A percentile compares a stretch with the other conserved stretches of the same genome.
Conservation (phyloP, 2,329 filamentous ascomycete species). For the Fusarium neocosmosporiellum region DNA sequence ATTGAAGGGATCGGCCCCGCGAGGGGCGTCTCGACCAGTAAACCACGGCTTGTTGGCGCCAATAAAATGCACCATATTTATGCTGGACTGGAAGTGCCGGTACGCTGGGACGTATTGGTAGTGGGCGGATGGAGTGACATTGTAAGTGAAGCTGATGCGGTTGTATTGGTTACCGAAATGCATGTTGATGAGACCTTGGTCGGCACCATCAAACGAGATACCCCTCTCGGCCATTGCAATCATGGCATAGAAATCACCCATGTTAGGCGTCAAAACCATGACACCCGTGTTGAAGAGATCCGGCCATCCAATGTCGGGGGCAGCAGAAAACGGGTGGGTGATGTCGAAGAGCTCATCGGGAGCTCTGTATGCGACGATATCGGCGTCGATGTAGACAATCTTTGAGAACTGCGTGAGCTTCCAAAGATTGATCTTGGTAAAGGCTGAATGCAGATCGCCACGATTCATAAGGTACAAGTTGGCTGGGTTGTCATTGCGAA, state of each 20-base stretch:
- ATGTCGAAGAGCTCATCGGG: slow-evolving; percentile 91
- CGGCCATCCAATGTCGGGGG: slow-evolving; percentile 97
- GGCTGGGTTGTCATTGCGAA: slow-evolving; percentile 79
- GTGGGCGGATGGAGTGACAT: slow-evolving; percentile 94
- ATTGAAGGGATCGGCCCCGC: slow-evolving; percentile 74
- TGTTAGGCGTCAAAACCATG: slow-evolving; percentile 88
- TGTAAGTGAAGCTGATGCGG: slow-evolving; percentile 93
- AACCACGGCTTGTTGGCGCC: slow-evolving; percentile 92
- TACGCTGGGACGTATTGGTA: slow-evolving; percentile 99
- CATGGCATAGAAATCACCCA: slow-evolving; percentile 89
- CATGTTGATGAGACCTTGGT: slow-evolving; percentile 95
- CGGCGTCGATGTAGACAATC: slow-evolving; percentile 95
- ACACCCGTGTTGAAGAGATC: slow-evolving; percentile 98
- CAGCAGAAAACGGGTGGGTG: slow-evolving; percentile 71
- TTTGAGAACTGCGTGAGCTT: slow-evolving; percentile 88
- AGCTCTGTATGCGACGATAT: slow-evolving; percentile 89
- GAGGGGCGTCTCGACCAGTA: slow-evolving; percentile 66
- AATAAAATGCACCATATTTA: slow-evolving; percentile 95
- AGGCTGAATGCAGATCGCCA: slow-evolving; percentile 88
- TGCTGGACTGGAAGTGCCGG: slow-evolving; percentile 88
- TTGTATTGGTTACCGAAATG: slow-evolving; percentile 88
- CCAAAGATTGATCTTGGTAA: slow-evolving; percentile 98
- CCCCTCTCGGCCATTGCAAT: slow-evolving; percentile 85
- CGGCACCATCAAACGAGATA: slow-evolving; percentile 95
- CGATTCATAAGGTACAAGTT: slow-evolving; percentile 95